Percentiles rank a stretch among this genome's conserved stretches.
These are phyloP conservation scores for Pseudogymnoascus verrucosus DNA, from an alignment of 2,329 filamentous ascomycete species.

Conservation along the genomic window DNA sequence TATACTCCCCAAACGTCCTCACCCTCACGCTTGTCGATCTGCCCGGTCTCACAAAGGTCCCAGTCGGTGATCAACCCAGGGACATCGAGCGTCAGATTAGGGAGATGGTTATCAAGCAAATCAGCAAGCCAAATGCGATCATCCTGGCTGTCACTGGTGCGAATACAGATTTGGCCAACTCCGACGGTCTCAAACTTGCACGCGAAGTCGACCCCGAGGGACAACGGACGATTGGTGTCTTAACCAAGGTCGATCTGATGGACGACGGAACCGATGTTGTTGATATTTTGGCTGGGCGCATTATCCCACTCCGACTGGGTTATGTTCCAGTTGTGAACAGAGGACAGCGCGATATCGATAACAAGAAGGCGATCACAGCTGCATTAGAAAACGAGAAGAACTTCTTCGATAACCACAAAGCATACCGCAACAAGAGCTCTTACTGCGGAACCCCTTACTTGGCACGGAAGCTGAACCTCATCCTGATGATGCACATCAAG, in stretches of 20 bases:
- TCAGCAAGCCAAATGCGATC: constrained; percentile 96
- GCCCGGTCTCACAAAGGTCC: constrained; percentile 92
- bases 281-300: constrained; percentile 93
- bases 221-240: constrained; percentile 93
- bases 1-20: constrained; percentile 97
- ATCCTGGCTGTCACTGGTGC: constrained; percentile 93
- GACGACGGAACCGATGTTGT: constrained; percentile 97
- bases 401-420: constrained; percentile 98
- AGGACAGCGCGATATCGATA: constrained; percentile 96
- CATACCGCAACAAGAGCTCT: constrained; percentile 95
- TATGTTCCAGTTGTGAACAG: constrained; percentile 98
- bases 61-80: constrained; percentile 89
- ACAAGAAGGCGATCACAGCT: constrained; percentile 87
- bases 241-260: constrained; percentile 99
- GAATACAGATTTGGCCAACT: constrained; percentile 97
- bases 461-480: constrained; percentile 92
- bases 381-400: constrained; percentile 90
- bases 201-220: constrained; percentile 96
- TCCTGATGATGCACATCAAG: constrained; percentile 99
- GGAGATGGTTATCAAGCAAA: constrained; percentile 98
- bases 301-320: constrained; percentile 88
- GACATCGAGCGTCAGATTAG: constrained; percentile 95
- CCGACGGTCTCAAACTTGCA: constrained; percentile 91
- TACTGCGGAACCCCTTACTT: constrained; percentile 98
- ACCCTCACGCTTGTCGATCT: constrained; percentile 95